Conservation (phyloP, 805 yeast genomes). For the Suhomyces canberraensis region DNA sequence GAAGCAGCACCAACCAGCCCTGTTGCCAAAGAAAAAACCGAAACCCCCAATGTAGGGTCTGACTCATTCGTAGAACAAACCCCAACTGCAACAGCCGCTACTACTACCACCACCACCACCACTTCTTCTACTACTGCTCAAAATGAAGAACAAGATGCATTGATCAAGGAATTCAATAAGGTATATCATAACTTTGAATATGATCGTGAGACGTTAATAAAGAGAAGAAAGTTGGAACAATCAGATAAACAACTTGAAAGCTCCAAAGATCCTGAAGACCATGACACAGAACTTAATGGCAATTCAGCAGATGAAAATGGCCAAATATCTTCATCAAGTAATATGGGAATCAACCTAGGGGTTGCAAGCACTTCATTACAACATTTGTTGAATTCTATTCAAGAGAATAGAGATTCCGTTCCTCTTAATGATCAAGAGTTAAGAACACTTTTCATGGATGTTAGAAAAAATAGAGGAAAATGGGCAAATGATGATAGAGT, state of each 20-base stretch:
- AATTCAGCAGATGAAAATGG: conserved; percentile 18
- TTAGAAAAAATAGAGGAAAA: conserved; percentile 89
- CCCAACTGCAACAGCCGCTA: conserved; percentile 3
- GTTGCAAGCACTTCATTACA: conserved; percentile 50
- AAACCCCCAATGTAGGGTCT: neutral
- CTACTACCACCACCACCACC: conserved; percentile 6
- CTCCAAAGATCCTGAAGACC: conserved; percentile 14
- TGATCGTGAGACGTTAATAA: conserved; percentile 70
- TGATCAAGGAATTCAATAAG: conserved; percentile 64
- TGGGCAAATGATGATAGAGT: conserved; percentile 96
- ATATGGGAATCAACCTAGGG: conserved; percentile 34
- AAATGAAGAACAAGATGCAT: conserved; percentile 38
- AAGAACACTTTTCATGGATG: conserved; percentile 83
- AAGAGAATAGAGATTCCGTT: conserved; percentile 71
- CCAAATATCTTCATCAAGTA: conserved; percentile 45
- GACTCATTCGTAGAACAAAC: conserved; percentile 6
- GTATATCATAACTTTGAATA: conserved; percentile 75
- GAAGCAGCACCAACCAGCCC: conserved; percentile 3
- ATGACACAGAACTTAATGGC: conserved; percentile 17
- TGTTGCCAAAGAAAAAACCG: neutral
- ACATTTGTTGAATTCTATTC: conserved; percentile 76
- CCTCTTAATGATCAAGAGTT: conserved; percentile 78
- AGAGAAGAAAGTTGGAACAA: conserved; percentile 73
- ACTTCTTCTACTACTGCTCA: conserved; percentile 8
- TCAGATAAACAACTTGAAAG: conserved; percentile 67